phyloP scores from a whole-genome alignment of 2,329 filamentous ascomycete genomes.

The Talaromyces sp. region DNA sequence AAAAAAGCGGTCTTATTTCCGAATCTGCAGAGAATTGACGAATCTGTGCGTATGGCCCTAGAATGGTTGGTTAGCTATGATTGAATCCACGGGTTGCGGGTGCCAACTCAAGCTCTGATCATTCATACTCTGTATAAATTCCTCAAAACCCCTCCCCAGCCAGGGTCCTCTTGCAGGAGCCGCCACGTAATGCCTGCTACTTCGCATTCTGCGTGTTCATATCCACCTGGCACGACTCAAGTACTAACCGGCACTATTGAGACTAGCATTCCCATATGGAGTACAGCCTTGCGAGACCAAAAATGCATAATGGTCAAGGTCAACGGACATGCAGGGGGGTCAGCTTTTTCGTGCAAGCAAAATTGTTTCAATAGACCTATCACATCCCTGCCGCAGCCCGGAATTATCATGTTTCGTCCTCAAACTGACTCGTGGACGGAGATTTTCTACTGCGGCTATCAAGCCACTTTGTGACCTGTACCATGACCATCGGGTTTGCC shows the following conservation, averaged over 20 bases:
- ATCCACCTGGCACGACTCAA: background rate
- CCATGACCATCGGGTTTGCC: background rate
- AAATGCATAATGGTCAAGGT: background rate
- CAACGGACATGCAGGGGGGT: background rate
- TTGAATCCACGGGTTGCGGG: background rate
- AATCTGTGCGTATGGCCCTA: background rate
- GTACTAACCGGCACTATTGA: background rate
- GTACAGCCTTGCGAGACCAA: background rate
- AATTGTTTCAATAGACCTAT: background rate
- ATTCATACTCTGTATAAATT: background rate
- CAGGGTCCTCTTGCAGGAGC: background rate
- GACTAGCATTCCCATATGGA: background rate
- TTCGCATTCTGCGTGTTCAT: background rate
- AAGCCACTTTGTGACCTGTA: slow-evolving; percentile 5
- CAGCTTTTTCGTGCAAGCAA: background rate
- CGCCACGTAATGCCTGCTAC: background rate
- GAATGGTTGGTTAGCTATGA: background rate
- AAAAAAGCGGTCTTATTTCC: background rate
- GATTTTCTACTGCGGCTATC: background rate
- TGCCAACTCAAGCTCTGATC: background rate
- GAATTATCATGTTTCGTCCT: background rate
- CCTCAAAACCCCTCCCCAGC: background rate
- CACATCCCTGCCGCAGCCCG: background rate
- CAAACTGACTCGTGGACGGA: background rate
- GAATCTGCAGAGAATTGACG: background rate